These are phyloP conservation scores for Sonneratia caseolaris DNA, from an alignment of 345 rosid species.

Conservation along the genomic window DNA sequence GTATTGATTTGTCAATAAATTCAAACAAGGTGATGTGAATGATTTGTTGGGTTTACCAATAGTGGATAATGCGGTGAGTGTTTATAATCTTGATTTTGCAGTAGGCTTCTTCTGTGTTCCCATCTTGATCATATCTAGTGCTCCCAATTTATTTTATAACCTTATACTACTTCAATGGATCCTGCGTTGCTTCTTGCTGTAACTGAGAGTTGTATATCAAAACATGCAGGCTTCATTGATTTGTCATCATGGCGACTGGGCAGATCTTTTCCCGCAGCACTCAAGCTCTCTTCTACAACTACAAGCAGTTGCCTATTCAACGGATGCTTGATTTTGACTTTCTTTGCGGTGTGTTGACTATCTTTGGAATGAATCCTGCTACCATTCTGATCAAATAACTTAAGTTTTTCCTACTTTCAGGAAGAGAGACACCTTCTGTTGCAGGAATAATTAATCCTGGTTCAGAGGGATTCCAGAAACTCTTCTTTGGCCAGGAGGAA, in stretches of 20 bases:
- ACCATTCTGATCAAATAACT: background rate
- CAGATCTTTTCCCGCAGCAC: constrained; percentile 82
- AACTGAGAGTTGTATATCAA: background rate
- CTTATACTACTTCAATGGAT: background rate
- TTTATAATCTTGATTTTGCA: background rate
- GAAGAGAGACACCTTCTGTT: constrained; percentile 93
- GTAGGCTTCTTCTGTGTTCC: background rate
- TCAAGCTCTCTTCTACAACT: constrained; percentile 85
- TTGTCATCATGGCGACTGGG: constrained; percentile 72
- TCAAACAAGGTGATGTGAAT: background rate
- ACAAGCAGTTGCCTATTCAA: constrained; percentile 93
- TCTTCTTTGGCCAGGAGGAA: constrained; percentile 95
- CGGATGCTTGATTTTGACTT: constrained; percentile 99
- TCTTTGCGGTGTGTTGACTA: constrained; percentile 59
- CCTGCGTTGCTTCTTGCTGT: background rate
- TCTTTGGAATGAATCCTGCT: background rate
- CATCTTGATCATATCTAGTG: background rate
- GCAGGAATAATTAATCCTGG: constrained; percentile 96
- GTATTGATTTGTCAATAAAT: background rate
- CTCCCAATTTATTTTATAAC: background rate
- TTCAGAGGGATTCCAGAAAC: constrained; percentile 93
- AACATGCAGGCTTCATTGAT: constrained; percentile 31
- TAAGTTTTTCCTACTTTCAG: constrained; percentile 22
- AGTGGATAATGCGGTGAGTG: background rate
- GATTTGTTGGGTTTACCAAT: background rate